Conservation (phyloP, 2,329 filamentous ascomycete species). For the Monosporascus sp. region DNA sequence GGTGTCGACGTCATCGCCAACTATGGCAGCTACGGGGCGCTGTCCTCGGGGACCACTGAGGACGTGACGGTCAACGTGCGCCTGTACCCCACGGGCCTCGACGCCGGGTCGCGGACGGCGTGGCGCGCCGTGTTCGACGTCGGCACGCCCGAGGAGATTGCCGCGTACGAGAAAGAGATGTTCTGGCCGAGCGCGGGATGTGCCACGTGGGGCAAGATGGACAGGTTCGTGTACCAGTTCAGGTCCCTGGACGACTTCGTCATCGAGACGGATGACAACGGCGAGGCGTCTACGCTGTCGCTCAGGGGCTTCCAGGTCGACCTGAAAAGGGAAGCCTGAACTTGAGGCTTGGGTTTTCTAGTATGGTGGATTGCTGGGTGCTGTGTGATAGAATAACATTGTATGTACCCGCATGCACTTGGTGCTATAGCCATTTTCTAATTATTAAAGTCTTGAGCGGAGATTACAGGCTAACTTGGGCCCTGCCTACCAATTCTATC, state of each 20-base stretch:
- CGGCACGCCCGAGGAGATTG: slow-evolving; percentile 13
- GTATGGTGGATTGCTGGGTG: too few species aligned
- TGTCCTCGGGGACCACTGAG: slow-evolving; percentile 10
- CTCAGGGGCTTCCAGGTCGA: slow-evolving; percentile 15
- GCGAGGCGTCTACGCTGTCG: slow-evolving; percentile 10
- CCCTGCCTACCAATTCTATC: too few species aligned
- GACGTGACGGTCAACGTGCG: slow-evolving; percentile 12
- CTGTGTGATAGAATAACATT: background rate
- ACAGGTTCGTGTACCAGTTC: slow-evolving; percentile 22
- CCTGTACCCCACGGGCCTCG: slow-evolving; percentile 21
- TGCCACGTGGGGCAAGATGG: slow-evolving; percentile 20
- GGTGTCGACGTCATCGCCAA: slow-evolving; percentile 35
- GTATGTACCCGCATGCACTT: background rate
- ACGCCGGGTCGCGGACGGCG: slow-evolving; percentile 5
- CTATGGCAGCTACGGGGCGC: slow-evolving; percentile 18
- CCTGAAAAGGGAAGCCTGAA: slow-evolving; percentile 8
- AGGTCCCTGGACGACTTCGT: slow-evolving; percentile 22
- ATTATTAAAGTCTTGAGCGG: too few species aligned
- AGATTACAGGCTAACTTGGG: too few species aligned
- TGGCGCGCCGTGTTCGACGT: slow-evolving; percentile 21
- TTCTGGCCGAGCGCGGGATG: slow-evolving; percentile 22
- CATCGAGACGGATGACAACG: slow-evolving; percentile 9
- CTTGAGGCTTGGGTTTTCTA: background rate
- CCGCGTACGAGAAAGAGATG: slow-evolving; percentile 11
- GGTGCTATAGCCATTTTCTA: too few species aligned